Evolutionary conservation across 495 filamentous ascomycete species (phyloP).

Genomic region (Daldinia concentrica): DNA sequence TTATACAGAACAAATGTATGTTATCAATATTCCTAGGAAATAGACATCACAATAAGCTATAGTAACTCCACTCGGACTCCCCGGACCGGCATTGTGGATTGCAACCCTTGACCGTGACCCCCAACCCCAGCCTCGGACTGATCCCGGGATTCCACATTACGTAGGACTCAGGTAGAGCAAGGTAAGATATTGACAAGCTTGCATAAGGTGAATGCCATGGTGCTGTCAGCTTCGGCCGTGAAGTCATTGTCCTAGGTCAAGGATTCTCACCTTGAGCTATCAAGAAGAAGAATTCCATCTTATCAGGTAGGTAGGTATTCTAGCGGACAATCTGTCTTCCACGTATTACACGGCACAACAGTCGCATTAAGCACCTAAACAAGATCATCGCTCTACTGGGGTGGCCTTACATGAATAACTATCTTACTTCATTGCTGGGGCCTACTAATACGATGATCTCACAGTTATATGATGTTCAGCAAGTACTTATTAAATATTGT

Average conservation of each 20-base stretch:
- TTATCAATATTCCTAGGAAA: background rate
- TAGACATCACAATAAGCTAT: constrained; percentile 16
- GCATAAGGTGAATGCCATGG: background rate
- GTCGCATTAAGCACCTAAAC: too few species aligned
- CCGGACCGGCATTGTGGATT: constrained; percentile 23
- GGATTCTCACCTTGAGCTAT: background rate
- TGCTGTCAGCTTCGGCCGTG: constrained; percentile 2
- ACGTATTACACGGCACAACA: background rate
- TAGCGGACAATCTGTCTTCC: background rate
- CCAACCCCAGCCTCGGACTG: constrained; percentile 25
- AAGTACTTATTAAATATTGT: background rate
- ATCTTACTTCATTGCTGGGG: background rate
- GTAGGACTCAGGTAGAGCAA: background rate
- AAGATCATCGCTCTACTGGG: background rate
- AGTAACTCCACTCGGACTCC: constrained; percentile 28
- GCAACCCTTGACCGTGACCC: constrained; percentile 15
- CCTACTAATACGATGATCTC: background rate
- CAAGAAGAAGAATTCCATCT: background rate
- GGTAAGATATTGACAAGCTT: background rate
- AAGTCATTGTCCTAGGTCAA: background rate
- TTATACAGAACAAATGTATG: background rate
- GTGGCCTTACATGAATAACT: background rate
- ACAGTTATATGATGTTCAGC: background rate
- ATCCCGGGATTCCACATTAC: constrained; percentile 27
- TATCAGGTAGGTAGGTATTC: too few species aligned